Conservation (phyloP, 106 monocot genomes). For the Dendrobium huoshanense region DNA sequence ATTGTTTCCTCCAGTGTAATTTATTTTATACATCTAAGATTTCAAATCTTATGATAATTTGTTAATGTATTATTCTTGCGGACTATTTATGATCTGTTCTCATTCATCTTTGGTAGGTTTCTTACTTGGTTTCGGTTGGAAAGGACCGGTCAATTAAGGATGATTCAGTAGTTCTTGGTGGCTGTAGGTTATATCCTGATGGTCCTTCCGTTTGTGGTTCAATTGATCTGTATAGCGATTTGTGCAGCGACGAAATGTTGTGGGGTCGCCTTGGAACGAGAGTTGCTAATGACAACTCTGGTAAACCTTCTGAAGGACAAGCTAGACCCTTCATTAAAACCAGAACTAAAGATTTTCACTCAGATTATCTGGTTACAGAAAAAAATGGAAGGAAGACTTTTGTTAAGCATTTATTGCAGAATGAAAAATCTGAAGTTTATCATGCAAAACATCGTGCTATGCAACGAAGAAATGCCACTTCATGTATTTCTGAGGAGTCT, state of each 20-base stretch:
- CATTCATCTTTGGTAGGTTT: slow-evolving; percentile 23
- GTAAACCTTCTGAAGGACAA: slow-evolving; percentile 15
- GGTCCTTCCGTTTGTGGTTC: slow-evolving; percentile 41
- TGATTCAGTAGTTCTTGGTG: slow-evolving; percentile 8
- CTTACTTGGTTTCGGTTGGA: slow-evolving; percentile 15
- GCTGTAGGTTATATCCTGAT: slow-evolving; percentile 9
- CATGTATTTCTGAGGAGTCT: slow-evolving; percentile 33
- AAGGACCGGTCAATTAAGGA: slow-evolving; percentile 16
- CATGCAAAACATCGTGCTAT: slow-evolving; percentile 18
- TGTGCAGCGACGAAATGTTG: slow-evolving; percentile 50
- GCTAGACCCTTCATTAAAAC: slow-evolving; percentile 4
- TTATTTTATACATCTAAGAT: neutral
- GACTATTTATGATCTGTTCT: neutral
- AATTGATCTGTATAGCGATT: slow-evolving; percentile 72
- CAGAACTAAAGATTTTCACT: slow-evolving; percentile 11
- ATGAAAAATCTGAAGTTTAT: slow-evolving; percentile 20
- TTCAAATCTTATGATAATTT: too few species aligned
- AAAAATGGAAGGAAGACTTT: slow-evolving; percentile 1
- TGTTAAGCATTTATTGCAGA: slow-evolving; percentile 9
- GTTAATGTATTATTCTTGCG: neutral
- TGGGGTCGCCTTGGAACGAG: slow-evolving; percentile 33
- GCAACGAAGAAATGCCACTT: slow-evolving; percentile 11
- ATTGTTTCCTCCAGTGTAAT: neutral
- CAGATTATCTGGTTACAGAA: slow-evolving; percentile 3
- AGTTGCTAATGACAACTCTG: slow-evolving; percentile 16